phyloP scores from a whole-genome alignment of 1,284 basidiomycete species.

The Chalciporus piperatoides region DNA sequence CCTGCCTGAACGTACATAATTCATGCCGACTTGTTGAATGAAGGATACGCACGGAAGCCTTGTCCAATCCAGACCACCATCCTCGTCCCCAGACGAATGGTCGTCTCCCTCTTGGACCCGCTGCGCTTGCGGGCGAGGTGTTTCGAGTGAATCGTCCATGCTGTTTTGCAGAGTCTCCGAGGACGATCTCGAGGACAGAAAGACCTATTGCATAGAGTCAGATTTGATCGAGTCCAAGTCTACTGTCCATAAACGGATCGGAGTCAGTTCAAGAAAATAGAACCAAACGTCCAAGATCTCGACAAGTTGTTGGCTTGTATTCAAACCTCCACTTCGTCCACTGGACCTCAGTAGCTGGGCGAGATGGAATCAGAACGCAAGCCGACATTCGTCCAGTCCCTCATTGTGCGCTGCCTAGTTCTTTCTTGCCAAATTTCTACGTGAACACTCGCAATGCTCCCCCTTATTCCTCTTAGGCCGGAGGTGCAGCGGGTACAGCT shows the following conservation, averaged over 20 bases:
- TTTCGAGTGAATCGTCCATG: slow-evolving; percentile 52
- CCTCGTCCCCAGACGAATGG: slow-evolving; percentile 51
- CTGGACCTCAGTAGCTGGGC: slow-evolving; percentile 1
- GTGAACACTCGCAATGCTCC: slow-evolving; percentile 14
- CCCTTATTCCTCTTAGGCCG: slow-evolving; percentile 52
- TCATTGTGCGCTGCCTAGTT: slow-evolving; percentile 30
- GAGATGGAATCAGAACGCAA: slow-evolving; percentile 30
- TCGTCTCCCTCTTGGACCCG: slow-evolving; percentile 27
- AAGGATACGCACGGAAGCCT: slow-evolving; percentile 40
- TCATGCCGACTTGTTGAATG: not conserved
- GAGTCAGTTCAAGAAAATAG: not conserved
- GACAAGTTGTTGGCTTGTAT: not conserved
- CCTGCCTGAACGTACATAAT: slow-evolving; percentile 15
- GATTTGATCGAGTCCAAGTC: not conserved
- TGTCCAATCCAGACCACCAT: slow-evolving; percentile 57
- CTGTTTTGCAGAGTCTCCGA: not conserved
- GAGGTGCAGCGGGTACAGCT: slow-evolving; percentile 82
- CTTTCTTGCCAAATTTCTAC: slow-evolving; percentile 6
- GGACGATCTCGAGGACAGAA: not conserved
- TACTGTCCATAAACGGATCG: slow-evolving; percentile 7
- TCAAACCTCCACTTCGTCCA: slow-evolving; percentile 12
- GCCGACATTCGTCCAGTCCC: slow-evolving; percentile 37
- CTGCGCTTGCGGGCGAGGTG: slow-evolving; percentile 32
- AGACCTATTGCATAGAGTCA: not conserved
- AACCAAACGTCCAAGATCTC: not conserved